Percentiles rank a stretch among this genome's conserved stretches.
phyloP scores from a whole-genome alignment of 257 asterid species.

The Petunia axillaris region DNA sequence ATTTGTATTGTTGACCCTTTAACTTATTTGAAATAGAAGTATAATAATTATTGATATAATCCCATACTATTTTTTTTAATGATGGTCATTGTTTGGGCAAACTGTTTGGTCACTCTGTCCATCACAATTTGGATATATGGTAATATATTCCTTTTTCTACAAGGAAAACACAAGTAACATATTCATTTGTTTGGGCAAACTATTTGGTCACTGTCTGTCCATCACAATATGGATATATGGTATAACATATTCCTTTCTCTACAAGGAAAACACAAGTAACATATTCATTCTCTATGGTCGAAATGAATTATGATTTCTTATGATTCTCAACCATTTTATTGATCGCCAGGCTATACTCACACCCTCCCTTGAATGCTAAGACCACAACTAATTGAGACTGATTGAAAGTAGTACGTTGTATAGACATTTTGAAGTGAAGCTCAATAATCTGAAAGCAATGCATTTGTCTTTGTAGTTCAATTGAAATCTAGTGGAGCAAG shows the following conservation, averaged over 20 bases:
- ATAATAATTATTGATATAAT: no score
- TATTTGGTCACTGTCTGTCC: background rate
- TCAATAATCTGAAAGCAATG: conserved; percentile 7
- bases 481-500: background rate
- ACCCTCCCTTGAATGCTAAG: background rate
- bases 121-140: background rate
- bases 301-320: background rate
- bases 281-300: background rate
- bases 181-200: background rate
- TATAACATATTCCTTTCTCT: background rate
- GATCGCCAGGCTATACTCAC: background rate
- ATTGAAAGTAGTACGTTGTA: background rate
- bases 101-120: background rate
- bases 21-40: no score
- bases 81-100: background rate
- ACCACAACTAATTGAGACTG: background rate
- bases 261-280: no score
- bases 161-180: no score
- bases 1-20: no score
- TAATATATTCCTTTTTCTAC: no score
- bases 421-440: conserved; percentile 13
- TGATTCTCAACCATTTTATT: background rate
- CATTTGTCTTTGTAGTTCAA: conserved; percentile 2
- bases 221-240: background rate
- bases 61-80: no score